phyloP scores from a whole-genome alignment of 2,329 filamentous ascomycete genomes.

The Ophiocordyceps camponoti-saundersi region DNA sequence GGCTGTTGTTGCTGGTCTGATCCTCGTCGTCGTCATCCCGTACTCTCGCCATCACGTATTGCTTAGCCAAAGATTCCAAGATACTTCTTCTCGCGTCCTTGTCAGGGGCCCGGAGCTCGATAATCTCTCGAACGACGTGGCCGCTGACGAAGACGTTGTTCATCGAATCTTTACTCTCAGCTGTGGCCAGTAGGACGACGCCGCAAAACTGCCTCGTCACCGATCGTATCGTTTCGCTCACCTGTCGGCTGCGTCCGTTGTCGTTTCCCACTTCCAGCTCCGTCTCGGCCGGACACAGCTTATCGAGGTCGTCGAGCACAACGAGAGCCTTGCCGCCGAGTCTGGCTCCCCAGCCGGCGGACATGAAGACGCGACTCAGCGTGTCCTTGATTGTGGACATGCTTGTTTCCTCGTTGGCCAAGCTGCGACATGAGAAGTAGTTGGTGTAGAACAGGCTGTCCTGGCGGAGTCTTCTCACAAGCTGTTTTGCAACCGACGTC shows the following conservation, averaged over 20 bases:
- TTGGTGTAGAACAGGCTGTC: slow-evolving; percentile 65
- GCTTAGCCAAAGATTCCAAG: slow-evolving; percentile 58
- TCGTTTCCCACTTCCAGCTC: slow-evolving; percentile 88
- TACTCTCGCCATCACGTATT: slow-evolving; percentile 26
- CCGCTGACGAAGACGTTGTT: slow-evolving; percentile 84
- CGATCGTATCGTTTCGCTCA: slow-evolving; percentile 75
- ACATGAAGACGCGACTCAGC: slow-evolving; percentile 67
- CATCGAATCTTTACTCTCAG: slow-evolving; percentile 80
- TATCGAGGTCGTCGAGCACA: slow-evolving; percentile 83
- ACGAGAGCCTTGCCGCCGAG: slow-evolving; percentile 72
- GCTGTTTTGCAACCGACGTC: slow-evolving; percentile 57
- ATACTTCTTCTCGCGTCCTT: slow-evolving; percentile 78
- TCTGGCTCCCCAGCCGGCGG: slow-evolving; percentile 79
- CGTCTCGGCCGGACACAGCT: slow-evolving; percentile 81
- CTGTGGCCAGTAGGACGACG: slow-evolving; percentile 77
- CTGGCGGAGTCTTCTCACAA: slow-evolving; percentile 56
- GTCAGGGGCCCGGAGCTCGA: slow-evolving; percentile 76
- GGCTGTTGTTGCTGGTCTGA: slow-evolving; percentile 26
- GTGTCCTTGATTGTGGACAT: slow-evolving; percentile 85
- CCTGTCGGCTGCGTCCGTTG: slow-evolving; percentile 79
- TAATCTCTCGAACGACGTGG: slow-evolving; percentile 81
- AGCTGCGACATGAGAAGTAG: slow-evolving; percentile 73
- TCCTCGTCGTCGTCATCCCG: slow-evolving; percentile 20
- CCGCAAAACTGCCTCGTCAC: slow-evolving; percentile 76
- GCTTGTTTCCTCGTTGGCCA: slow-evolving; percentile 81